Base-by-base conservation (phyloP, 1,284 basidiomycete genomes). In the Peniophora sp. region DNA sequence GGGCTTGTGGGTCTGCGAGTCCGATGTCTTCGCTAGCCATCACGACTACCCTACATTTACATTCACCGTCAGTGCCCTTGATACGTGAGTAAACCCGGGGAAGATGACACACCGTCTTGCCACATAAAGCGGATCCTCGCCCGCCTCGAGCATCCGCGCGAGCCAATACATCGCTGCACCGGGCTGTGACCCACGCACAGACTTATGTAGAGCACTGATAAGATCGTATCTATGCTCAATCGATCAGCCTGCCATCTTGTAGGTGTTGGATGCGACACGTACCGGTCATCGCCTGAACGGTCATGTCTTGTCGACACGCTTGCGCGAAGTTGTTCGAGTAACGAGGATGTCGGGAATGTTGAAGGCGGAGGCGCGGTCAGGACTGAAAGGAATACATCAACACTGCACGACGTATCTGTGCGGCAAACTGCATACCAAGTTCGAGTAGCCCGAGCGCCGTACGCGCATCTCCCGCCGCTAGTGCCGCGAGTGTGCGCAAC, bases 121-220 rank as follows among this genome's bases (percentile, higher is more conserved):
- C 12, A 32, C 27, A 32, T 87, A 96, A 35, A 93, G 63, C 2
- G 93, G 88, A 66, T 96, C 93, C 64, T 96, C 92, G 11, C 91
- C 92, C n/a, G 81, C 86, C 45, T 74, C 77, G 34, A 91, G 70
- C 88, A 92, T 91, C 44, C 84, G 75, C 10, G 89, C 89, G 6
- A 93, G 73, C 91, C 92, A 96, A 67, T 95, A 96, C 69, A 96
- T 71, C 6, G 90, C 90, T 0, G 90, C 92, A 58, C 80, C 78
- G 1, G 84, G 81, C 58, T 93, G 80, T 49, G 81, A 82, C 6
- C 91, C 92, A 41, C 93, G 77, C 27, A 96, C 79, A 54, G 81
- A 82, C 65, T 96, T 96, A 68, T 96, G 93, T 57, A 92, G 67
- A 5, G 92, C 92, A 25, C 82, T 87, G 57, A 96, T 95, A 75